Base-by-base conservation (phyloP, 805 yeast genomes). In the Kuraishia capsulata region DNA sequence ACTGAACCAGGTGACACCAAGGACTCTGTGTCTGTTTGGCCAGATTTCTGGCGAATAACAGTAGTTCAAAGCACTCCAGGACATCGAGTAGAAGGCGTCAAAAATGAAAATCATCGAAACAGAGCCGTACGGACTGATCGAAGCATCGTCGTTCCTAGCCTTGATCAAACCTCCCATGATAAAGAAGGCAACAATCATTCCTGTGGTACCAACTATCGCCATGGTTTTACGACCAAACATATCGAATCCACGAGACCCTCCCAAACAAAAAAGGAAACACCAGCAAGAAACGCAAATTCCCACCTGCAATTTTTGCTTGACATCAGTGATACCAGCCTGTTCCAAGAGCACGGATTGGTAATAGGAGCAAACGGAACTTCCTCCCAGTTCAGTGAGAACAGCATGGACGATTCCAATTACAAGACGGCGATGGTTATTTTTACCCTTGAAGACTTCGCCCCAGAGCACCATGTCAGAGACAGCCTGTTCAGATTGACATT, bases 281-380 rank as follows among this genome's bases (percentile, higher is more conserved):
- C 44, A 39, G 17, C 39, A 32, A 33, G 46, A 49, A 35, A 50
- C 29, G 13, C 42, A 42, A 37, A 50, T 32, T 40, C 58, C 61
- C 33, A 61, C 56, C 21, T 46, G 43, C 29, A 49, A 45, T 36
- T 48, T 49, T 21, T 43, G 47, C 39, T 46, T 45, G 11, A 50
- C 44, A 5, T 47, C 41, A 11, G 47, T 42, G 37, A 49, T 44
- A 28, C 55, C 57, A 9, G 56, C 55, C 20, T 50, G 44, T 2
- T 43, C 47, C 28, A 53, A 40, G 42, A 65, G 21, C 34, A 64
- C 57, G 39, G 63, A 67, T 4, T 50, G 33, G 50, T 66, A 68
- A 8, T 48, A 46, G 31, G 53, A 48, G 11, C 46, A 45, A 42
- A 54, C 46, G 39, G 49, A 49, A 21, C 49, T 41, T n/a, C 57